These are phyloP conservation scores for Solanum hybrid DNA, from an alignment of 305 asterid species.

Conservation along the genomic window DNA sequence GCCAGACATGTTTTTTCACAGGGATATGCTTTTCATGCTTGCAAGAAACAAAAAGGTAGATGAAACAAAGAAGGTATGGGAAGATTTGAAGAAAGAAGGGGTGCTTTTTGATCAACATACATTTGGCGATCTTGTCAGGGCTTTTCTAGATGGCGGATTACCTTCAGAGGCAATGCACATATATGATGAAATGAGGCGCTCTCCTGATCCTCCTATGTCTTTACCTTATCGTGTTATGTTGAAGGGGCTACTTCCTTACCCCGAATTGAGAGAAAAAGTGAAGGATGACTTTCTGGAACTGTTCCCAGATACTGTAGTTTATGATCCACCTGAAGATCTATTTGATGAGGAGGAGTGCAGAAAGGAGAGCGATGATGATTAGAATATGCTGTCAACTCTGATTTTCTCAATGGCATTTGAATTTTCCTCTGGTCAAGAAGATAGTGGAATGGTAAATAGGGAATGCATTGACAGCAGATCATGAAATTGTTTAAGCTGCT, in stretches of 20 bases:
- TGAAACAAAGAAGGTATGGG: conserved; percentile 64
- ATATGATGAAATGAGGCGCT: conserved; percentile 74
- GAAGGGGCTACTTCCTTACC: conserved; percentile 68
- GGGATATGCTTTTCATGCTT: conserved; percentile 93
- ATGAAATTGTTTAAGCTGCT: background rate
- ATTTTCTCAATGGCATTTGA: background rate
- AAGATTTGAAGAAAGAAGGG: conserved; percentile 57
- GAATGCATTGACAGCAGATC: background rate
- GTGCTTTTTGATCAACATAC: conserved; percentile 92
- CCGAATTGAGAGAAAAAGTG: conserved; percentile 78
- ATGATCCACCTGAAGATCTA: conserved; percentile 81
- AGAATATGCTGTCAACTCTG: conserved; percentile 1
- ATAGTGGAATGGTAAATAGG: background rate
- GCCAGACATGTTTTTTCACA: conserved; percentile 88
- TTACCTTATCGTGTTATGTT: conserved; percentile 79
- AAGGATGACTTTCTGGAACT: conserved; percentile 81
- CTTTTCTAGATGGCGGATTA: conserved; percentile 58
- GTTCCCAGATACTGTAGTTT: conserved; percentile 70
- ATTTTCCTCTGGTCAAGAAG: background rate
- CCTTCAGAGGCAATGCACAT: conserved; percentile 70
- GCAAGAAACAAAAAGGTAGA: conserved; percentile 72
- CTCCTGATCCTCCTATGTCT: conserved; percentile 67
- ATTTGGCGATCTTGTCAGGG: conserved; percentile 80
- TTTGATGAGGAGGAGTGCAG: conserved; percentile 34
- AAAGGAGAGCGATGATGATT: conserved; percentile 44